phyloP scores from a whole-genome alignment of 257 asterid species.

The Datura wrightii region DNA sequence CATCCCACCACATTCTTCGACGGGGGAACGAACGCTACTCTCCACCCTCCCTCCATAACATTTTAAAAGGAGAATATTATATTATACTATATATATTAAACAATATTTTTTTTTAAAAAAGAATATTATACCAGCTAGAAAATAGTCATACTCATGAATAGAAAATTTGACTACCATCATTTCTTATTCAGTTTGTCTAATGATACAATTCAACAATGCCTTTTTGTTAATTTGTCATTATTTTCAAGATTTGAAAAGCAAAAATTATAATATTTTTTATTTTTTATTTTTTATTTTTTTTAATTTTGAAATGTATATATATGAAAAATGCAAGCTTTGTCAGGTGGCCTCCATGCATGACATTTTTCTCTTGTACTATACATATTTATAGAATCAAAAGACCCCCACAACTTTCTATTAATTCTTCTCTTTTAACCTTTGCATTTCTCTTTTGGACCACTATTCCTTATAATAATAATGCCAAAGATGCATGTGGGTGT shows the following conservation, averaged over 20 bases:
- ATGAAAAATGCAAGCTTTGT: conserved; percentile 3
- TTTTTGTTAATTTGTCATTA: not conserved
- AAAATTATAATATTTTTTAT: not conserved
- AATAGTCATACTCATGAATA: conserved; percentile 8
- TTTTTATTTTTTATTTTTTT: too few species aligned
- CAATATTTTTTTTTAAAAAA: not conserved
- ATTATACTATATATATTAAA: too few species aligned
- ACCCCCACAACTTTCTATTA: conserved; percentile 10
- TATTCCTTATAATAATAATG: not conserved
- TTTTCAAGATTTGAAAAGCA: conserved; percentile 5
- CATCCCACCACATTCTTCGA: too few species aligned
- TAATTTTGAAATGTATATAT: not conserved
- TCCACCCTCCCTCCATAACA: not conserved
- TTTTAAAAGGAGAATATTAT: not conserved
- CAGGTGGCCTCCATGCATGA: not conserved
- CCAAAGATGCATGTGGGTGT: not conserved
- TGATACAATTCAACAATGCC: not conserved
- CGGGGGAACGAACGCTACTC: not conserved
- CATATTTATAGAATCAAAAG: not conserved
- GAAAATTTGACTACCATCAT: not conserved
- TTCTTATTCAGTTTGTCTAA: conserved; percentile 18
- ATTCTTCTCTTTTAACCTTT: conserved; percentile 23
- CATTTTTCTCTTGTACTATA: conserved; percentile 20
- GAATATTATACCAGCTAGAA: not conserved
- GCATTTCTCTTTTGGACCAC: conserved; percentile 22